Conservation (phyloP, 169 alveolate species). For the Plasmodium sp. region DNA sequence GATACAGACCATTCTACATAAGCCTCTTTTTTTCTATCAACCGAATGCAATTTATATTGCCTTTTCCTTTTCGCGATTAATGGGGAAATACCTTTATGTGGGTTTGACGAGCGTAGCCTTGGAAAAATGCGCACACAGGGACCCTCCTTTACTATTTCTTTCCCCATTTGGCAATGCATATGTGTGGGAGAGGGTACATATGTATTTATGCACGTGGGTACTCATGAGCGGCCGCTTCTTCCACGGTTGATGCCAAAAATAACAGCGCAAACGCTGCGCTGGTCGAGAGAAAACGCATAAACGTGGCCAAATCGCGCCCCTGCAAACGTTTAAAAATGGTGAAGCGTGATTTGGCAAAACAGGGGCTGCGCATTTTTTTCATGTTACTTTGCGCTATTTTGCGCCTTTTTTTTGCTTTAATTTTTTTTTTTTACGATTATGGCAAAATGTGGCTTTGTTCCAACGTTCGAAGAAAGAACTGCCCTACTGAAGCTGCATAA, state of each 20-base stretch:
- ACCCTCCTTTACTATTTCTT: background rate
- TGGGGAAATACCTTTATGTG: background rate
- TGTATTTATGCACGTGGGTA: background rate
- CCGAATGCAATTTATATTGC: background rate
- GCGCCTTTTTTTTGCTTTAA: background rate
- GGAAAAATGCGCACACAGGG: background rate
- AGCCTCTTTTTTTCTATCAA: background rate
- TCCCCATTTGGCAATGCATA: background rate
- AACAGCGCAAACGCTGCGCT: background rate
- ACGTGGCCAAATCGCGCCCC: background rate
- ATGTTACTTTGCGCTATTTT: background rate
- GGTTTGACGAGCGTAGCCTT: background rate
- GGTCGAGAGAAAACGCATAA: background rate
- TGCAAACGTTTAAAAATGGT: background rate
- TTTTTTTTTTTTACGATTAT: no score
- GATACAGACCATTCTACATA: background rate
- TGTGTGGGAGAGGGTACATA: background rate
- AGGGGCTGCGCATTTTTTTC: background rate
- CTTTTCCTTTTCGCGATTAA: background rate
- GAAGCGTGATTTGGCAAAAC: background rate
- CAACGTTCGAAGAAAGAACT: no score
- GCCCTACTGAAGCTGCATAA: no score
- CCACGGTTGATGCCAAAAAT: background rate
- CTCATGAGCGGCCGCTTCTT: background rate
- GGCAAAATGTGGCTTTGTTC: no score